phyloP scores from a whole-genome alignment of 1,139 yeast species.

The Williopsis jadinii region DNA sequence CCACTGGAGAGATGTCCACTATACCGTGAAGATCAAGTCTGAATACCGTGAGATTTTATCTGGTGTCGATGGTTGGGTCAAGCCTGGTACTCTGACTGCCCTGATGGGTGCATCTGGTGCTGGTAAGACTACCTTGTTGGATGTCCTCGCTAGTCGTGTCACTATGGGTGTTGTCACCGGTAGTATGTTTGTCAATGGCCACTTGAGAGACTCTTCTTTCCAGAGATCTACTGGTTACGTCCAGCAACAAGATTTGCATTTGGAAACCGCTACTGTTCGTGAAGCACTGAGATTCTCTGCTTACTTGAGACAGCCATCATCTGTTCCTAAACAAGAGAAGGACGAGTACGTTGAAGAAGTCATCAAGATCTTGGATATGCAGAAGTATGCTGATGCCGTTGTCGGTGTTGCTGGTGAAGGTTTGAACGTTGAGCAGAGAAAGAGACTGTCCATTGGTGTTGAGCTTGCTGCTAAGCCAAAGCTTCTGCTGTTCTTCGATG shows the following conservation, averaged over 20 bases:
- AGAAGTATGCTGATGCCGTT: too few relatives aligned
- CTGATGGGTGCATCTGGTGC: constrained; percentile 89
- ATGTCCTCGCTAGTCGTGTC: constrained; percentile 73
- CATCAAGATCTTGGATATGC: constrained; percentile 60
- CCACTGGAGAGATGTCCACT: too few relatives aligned
- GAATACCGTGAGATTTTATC: constrained; percentile 59
- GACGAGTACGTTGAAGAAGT: constrained; percentile 66
- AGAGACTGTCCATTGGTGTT: constrained; percentile 79
- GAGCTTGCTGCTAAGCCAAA: too few relatives aligned
- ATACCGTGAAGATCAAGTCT: constrained; percentile 57
- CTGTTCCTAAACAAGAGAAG: constrained; percentile 51
- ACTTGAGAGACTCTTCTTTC: too few relatives aligned
- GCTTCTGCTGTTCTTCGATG: too few relatives aligned
- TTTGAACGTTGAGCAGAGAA: constrained; percentile 85
- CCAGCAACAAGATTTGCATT: too few relatives aligned
- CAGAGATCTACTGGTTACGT: too few relatives aligned
- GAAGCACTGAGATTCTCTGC: constrained; percentile 74
- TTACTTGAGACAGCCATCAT: constrained; percentile 59
- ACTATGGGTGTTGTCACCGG: constrained; percentile 77
- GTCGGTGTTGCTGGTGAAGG: too few relatives aligned
- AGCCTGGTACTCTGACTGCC: constrained; percentile 71
- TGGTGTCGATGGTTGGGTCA: constrained; percentile 79
- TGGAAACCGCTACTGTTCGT: constrained; percentile 73
- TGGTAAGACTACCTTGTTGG: constrained; percentile 73
- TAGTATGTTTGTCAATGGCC: constrained; percentile 67